Base-by-base conservation (phyloP, 2,329 filamentous ascomycete species). In the Diaporthe sp. region DNA sequence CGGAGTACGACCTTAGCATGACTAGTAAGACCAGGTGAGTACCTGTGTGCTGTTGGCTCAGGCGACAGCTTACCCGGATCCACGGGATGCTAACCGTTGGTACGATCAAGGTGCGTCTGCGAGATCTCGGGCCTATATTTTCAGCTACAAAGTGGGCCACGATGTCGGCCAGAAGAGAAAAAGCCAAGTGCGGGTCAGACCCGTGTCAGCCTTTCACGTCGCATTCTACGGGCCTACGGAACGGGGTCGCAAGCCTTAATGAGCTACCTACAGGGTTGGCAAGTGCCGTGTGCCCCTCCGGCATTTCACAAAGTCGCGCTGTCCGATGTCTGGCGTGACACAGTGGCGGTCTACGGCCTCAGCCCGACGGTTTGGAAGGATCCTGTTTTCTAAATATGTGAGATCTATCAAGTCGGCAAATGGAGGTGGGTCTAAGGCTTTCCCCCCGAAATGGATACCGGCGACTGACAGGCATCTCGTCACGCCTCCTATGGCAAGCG, bases 81-180 rank as follows among this genome's bases (percentile, higher is more conserved):
- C 45, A 68, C 64, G 64, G 64, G 64, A 68, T 68, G 64, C 33
- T 30, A 54, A 68, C 64, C 64, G 64, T 38, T 54, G 64, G 64
- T 52, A 52, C 64, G 64, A 47, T 52, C 13, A 7, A 68, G 45
- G 17, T 52, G 64, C 33, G 33, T 38, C 54, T 68, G 64, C 30
- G 64, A 68, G 64, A 68, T 68, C 47, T 54, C 64, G 64, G 64
- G 45, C 13, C 50, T 40, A 28, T 54, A 22, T 38, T 52, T 35
- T 52, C 45, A 68, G 45, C 33, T 68, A n/a, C 47, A 54, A 22
- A 38, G 64, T 40, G 47, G 64, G 64, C 64, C 64, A 54, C 64
- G 64, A 68, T 15, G 33, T 47, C 40, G 40, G 60, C 40, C 17
- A 47, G 17, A 30, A 52, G 22, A 45, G 28, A 40, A 22, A 42